These are phyloP conservation scores for Whalleya microplaca DNA, from an alignment of 2,329 filamentous ascomycete genomes.

Conservation along the genomic window DNA sequence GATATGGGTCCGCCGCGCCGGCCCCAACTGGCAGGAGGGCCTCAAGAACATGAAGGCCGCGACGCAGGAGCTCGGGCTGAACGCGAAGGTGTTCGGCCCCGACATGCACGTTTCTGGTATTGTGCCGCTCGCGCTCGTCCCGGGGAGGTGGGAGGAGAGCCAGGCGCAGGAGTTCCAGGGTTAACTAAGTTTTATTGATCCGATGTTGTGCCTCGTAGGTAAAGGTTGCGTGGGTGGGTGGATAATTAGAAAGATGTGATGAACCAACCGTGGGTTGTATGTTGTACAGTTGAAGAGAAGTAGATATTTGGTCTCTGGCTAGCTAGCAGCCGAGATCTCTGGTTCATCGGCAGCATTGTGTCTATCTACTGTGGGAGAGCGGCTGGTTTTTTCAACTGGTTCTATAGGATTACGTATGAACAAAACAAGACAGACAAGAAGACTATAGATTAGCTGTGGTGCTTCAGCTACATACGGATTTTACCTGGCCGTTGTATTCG, in stretches of 20 bases:
- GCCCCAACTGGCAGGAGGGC: slow-evolving; percentile 99
- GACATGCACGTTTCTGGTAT: slow-evolving; percentile 99
- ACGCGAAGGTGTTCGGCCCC: slow-evolving; percentile 66
- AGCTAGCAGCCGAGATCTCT: too few species aligned
- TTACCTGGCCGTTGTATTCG: too few species aligned
- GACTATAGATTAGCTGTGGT: slow-evolving; percentile 31
- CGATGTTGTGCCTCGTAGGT: too few species aligned
- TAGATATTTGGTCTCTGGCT: too few species aligned
- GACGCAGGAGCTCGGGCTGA: slow-evolving; percentile 86
- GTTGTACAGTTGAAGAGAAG: too few species aligned
- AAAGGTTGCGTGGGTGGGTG: too few species aligned
- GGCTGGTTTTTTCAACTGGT: slow-evolving; percentile 25
- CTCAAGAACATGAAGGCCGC: slow-evolving; percentile 99
- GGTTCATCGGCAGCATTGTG: background rate
- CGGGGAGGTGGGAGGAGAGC: slow-evolving; percentile 66
- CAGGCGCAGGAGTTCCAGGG: slow-evolving; percentile 64
- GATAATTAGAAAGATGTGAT: too few species aligned
- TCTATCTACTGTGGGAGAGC: slow-evolving; percentile 17
- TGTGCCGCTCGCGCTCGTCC: slow-evolving; percentile 83
- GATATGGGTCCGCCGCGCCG: slow-evolving; percentile 90
- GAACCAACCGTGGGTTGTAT: too few species aligned
- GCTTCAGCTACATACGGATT: background rate
- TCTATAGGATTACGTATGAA: slow-evolving; percentile 27
- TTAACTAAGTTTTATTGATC: slow-evolving; percentile 40
- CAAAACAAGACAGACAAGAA: slow-evolving; percentile 31